Evolutionary conservation across 2,329 filamentous ascomycete genomes (phyloP), one percentile per base, ranked within the genome.

Genomic region (Diaporthe citri): DNA sequence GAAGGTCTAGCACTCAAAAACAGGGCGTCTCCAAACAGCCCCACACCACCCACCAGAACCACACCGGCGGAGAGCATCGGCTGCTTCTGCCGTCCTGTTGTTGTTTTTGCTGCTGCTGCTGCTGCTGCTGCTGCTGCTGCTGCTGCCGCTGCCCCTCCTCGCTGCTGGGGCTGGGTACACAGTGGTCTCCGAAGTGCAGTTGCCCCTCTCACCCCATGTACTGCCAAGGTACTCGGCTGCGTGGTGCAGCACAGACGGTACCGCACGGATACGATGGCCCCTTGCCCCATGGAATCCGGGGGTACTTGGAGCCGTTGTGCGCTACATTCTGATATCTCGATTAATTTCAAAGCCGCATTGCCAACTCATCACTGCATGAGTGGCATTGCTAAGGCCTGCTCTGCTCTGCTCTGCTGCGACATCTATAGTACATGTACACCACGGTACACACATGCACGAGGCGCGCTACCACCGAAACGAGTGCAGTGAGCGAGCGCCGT

Each of bases 311-410:
- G 43, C 62, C 67, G 69, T 72, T 72, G 55, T 46, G 70, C 57
- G 73, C 69, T 71, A 75, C 75, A 55, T 73, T 70, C 62, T 75
- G 72, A 76, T 75, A 81, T 82, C 64, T 69, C 64, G 64, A 69
- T 87, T 87, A 89, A 88, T 87, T 86, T 88, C 86, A 87, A 89
- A 86, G 86, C 81, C 84, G 89, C 88, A 90, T 84, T 93, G 92
- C 91, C 92, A 94, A 90, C 92, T 92, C 92, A 94, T 93, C 92
- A 91, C 84, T 93, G 91, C 92, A 92, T 94, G 88, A 88, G 86
- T 84, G 84, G 84, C 83, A 69, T 69, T 69, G 64, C 48, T 52
- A 79, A 81, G 80, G 80, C 79, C 79, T 81, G 82, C 81, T 83
- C 80, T 83, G 84, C 83, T 83, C 82, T 83, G 82, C 82, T 82